These are phyloP conservation scores for Neoboletus brunneissimus DNA, from an alignment of 768 basidiomycete genomes.

Conservation along the genomic window DNA sequence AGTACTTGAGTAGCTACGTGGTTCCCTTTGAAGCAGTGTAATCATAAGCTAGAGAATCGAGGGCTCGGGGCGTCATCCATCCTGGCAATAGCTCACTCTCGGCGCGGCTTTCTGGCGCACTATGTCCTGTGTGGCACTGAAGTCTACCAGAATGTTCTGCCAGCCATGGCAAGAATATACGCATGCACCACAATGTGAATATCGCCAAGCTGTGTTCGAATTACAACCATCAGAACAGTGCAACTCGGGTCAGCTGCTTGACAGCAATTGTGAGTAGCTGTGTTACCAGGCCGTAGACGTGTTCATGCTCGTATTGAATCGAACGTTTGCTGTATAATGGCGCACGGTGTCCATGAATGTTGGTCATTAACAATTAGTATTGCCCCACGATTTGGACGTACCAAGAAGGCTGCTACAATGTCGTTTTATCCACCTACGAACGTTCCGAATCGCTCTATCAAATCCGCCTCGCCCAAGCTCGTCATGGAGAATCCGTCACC, in stretches of 20 bases:
- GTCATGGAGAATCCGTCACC: background rate
- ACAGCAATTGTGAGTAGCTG: slow-evolving; percentile 8
- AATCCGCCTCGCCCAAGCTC: background rate
- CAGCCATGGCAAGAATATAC: background rate
- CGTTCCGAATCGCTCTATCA: too few species aligned
- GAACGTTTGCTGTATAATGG: background rate
- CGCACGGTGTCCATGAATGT: background rate
- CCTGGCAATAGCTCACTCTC: background rate
- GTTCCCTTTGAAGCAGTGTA: background rate
- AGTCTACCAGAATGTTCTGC: background rate
- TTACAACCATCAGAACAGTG: background rate
- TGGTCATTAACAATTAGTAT: background rate
- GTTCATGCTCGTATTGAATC: background rate
- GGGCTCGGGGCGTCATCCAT: background rate
- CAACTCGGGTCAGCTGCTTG: background rate
- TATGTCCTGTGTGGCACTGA: background rate
- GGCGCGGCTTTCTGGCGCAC: background rate
- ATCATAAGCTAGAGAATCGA: background rate
- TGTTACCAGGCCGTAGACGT: background rate
- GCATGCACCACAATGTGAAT: background rate
- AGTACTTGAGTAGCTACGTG: background rate
- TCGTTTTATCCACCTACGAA: background rate
- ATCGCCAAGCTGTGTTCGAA: slow-evolving; percentile 13
- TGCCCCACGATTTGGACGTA: background rate
- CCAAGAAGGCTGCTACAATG: background rate